Conservation (phyloP, 331 rosid genomes). For the Erythrophleum ivorense region DNA sequence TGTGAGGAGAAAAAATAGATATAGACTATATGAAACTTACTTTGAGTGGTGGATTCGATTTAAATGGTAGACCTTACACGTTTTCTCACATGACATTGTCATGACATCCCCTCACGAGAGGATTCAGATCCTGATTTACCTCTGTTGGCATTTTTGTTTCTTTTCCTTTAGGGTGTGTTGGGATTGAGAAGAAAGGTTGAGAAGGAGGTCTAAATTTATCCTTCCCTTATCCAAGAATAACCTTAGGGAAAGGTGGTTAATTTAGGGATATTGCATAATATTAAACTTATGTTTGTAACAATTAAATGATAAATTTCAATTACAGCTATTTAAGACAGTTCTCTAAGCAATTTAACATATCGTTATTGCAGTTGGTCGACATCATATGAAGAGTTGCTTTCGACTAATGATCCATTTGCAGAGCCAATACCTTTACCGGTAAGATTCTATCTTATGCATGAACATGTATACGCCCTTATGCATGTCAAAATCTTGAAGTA, state of each 20-base stretch:
- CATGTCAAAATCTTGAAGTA: conserved; percentile 7
- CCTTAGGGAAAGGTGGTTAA: not conserved
- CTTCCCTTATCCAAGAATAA: no score
- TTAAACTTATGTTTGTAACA: conserved; percentile 10
- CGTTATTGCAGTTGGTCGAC: conserved; percentile 86
- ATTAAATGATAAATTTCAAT: conserved; percentile 12
- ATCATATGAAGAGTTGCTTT: conserved; percentile 82
- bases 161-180: not conserved
- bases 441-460: conserved; percentile 47
- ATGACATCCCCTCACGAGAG: no score
- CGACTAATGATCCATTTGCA: conserved; percentile 68
- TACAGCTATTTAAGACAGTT: conserved; percentile 12
- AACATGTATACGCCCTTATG: conserved; percentile 15
- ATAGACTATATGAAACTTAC: no score
- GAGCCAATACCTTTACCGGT: conserved; percentile 90
- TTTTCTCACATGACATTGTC: no score
- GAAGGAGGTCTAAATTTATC: no score
- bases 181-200: not conserved
- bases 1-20: no score
- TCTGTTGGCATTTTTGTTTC: not conserved
- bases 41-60: no score
- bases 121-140: not conserved
- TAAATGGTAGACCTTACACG: no score
- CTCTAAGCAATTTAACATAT: conserved; percentile 19
- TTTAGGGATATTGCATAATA: conserved; percentile 5